Conservation (phyloP, 2,329 filamentous ascomycete species). For the Nemania bipapillata region DNA sequence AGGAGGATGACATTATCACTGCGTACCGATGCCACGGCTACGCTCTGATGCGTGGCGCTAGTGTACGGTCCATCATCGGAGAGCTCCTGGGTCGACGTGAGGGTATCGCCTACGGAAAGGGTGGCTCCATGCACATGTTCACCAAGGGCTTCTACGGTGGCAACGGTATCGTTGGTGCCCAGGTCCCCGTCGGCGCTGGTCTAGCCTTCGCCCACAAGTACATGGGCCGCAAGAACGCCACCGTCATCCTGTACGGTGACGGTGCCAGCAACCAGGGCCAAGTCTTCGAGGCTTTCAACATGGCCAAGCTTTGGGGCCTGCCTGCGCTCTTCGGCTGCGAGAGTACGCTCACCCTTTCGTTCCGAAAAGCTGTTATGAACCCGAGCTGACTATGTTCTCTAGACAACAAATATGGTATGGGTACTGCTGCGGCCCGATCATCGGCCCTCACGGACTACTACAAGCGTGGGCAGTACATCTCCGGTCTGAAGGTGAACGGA, state of each 20-base stretch:
- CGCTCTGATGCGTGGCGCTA: constrained; percentile 92
- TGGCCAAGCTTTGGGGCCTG: constrained; percentile 99
- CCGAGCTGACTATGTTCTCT: constrained; percentile 44
- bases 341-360: constrained; percentile 71
- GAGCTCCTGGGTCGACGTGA: constrained; percentile 94
- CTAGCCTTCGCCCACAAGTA: constrained; percentile 98
- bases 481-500: constrained; percentile 98
- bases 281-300: constrained; percentile 99
- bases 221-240: constrained; percentile 83
- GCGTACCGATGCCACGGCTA: constrained; percentile 99
- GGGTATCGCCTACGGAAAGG: constrained; percentile 98
- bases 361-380: neutral
- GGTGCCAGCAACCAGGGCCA: constrained; percentile 99
- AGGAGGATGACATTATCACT: constrained; percentile 93
- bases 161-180: constrained; percentile 98
- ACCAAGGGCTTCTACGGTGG: constrained; percentile 96
- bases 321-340: constrained; percentile 97
- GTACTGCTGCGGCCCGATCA: constrained; percentile 91
- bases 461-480: constrained; percentile 99
- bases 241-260: constrained; percentile 93
- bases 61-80: constrained; percentile 91
- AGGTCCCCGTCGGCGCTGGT: constrained; percentile 96
- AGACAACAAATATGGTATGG: constrained; percentile 99
- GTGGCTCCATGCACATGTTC: constrained; percentile 99
- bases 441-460: constrained; percentile 99